Base-by-base conservation (phyloP, 768 basidiomycete genomes). In the Coprinopsis marcescibilis region DNA sequence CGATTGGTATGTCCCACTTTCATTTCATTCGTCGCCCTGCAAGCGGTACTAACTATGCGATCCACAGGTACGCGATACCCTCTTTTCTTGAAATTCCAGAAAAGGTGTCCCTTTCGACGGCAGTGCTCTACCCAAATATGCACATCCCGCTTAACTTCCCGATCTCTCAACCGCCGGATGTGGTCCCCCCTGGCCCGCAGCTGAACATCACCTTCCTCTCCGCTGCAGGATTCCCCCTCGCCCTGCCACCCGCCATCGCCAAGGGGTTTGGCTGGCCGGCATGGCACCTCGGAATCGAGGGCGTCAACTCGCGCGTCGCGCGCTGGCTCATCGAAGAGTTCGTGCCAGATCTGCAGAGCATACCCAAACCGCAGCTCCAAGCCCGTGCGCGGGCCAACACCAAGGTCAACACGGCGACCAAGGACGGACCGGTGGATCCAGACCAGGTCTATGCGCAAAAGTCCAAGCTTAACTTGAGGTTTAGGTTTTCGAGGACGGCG, bases 21-120 rank as follows among this genome's bases (percentile, higher is more conserved):
- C n/a, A n/a, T n/a, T n/a, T n/a, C n/a, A n/a, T 27, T 15, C 38
- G 68, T 57, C 32, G 14, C 41, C 15, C 33, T 45, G 6, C 29
- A 49, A 45, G 33, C 27, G 34, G 35, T 15, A 36, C 35, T 40
- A 50, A 46, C 32, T 42, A 33, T 32, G 21, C 26, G 20, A 40
- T 33, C 37, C 19, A 36, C 33, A 90, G 89, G 89, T 94, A 94
- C 60, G 70, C 68, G 33, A 83, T 96, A 35, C 75, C 80, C 2
- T 83, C 86, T 0, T 88, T 94, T 61, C 67, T 90, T 7, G 73
- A 78, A 32, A 91, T 95, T 45, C 80, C 89, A 0, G 91, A 95
- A 67, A 97, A 96, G 64, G 71, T 80, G 19, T 55, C 69, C 20
- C 70, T 78, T 8, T 72, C 82, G 10, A 78, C 77, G 3, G 54